Base-by-base conservation (phyloP, 2,329 filamentous ascomycete genomes). In the Cladosporium sp. region DNA sequence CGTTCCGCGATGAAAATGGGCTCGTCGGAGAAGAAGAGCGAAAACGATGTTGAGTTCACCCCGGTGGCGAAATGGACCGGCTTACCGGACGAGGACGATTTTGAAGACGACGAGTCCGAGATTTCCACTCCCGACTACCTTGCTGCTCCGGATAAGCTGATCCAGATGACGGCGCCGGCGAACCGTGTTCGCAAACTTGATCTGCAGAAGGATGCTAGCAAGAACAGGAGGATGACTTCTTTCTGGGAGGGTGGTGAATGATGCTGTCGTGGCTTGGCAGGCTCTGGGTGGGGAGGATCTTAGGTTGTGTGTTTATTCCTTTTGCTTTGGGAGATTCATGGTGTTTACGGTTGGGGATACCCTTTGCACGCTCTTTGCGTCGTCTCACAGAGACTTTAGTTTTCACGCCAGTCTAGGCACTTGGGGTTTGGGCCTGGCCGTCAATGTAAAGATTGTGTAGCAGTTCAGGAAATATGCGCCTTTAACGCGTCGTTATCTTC, bases 141-240 rank as follows among this genome's bases (percentile, higher is more conserved):
- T 4, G 71, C 72, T 15, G 72, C 68, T 8, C 73, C 74, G 38
- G 68, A 71, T 18, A 65, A 69, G 55, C 59, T 76, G 47, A 67
- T 76, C 30, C 76, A 77, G 68, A 74, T 75, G 69, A 78, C 76
- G 52, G 75, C 75, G 63, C 76, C 77, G 26, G 69, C 75, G 44
- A 75, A 77, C 15, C 73, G 73, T 32, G 68, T 77, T 21, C 69
- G 68, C 63, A 77, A 74, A 71, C 68, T 77, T 59, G 74, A 75
- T 24, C 59, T 75, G 41, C 44, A 55, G 51, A 44, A 57, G n/a
- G 72, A 72, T 11, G 66, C 63, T 44, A 67, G 62, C 63, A 72
- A 70, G 66, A 71, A 69, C 36, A 70, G 76, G 61, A 68, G 76
- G 30, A 67, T 78, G 70, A 77, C 75, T 6, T 76, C 47, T 18